Base-by-base conservation (phyloP, 2,329 filamentous ascomycete genomes). In the Xylaria arbuscula region DNA sequence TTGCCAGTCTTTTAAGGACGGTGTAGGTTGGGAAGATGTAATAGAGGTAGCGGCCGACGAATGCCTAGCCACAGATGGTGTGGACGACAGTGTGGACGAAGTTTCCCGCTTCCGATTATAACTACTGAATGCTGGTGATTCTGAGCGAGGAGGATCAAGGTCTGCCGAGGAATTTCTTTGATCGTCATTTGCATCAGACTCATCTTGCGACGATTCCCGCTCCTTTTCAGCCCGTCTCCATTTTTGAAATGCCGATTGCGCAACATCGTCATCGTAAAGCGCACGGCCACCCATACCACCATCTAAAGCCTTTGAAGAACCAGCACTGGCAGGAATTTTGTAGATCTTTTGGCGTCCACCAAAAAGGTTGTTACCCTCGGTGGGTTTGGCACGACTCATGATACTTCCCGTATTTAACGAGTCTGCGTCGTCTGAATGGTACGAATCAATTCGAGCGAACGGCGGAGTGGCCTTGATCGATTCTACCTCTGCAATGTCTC, bases 271-370 rank as follows among this genome's bases (percentile, higher is more conserved):
- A 32, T 97, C 94, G 76, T 98, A 98, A 1, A 97, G 80, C 0
- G 90, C 86, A 71, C 88, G 90, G 28, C 87, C 92, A 54, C 84
- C 82, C 84, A 93, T 87, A 54, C 85, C 86, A 22, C 83, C 82
- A 17, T 75, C 77, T 4, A 70, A 42, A 6, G 81, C 83, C 40
- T 83, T 82, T 2, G 83, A 84, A 51, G 78, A 77, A 15, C 78
- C 77, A 22, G 80, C 79, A 32, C 85, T 85, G 3, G 83, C 84
- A 0, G 92, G 86, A 71, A 97, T 92, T 79, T 93, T 94, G 80
- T 97, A 98, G 45, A 98, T 91, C 82, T 98, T 98, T 79, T 98
- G 96, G 53, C 96, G 89, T 17, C 96, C 96, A 66, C 96, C 96
- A 80, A 99, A 99, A 65, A 99, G 81, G 73, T 93, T 92, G 77